These are phyloP conservation scores for Lentinula sp. DNA, from an alignment of 768 basidiomycete species.

Conservation along the genomic window DNA sequence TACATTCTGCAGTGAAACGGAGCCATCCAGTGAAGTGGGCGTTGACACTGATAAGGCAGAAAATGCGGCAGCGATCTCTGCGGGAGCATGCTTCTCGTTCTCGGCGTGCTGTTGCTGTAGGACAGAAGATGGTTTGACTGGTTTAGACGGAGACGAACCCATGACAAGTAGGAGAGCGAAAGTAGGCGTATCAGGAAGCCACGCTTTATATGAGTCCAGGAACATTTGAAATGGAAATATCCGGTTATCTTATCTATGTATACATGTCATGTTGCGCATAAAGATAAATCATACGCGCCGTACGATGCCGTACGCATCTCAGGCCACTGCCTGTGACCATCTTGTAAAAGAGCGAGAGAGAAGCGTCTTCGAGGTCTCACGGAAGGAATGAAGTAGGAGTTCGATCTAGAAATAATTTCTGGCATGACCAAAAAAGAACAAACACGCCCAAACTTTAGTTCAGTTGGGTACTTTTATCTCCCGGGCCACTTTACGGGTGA, in stretches of 20 bases:
- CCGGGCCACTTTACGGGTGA: conserved; percentile 5
- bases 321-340: no score
- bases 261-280: neutral
- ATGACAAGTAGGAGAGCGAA: neutral
- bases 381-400: no score
- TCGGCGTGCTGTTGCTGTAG: neutral
- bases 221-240: neutral
- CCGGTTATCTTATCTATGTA: neutral
- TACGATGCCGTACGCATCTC: no score
- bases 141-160: conserved; percentile 2
- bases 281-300: no score
- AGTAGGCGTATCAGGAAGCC: neutral
- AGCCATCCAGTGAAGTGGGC: conserved; percentile 52
- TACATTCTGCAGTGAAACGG: conserved; percentile 53
- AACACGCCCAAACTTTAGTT: no score
- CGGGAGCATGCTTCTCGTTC: neutral
- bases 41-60: conserved; percentile 23
- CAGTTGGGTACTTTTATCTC: neutral
- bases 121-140: neutral
- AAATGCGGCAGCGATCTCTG: conserved; percentile 17
- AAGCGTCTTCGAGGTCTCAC: no score
- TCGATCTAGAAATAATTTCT: no score
- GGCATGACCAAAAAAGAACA: no score
- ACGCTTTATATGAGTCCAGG: neutral
- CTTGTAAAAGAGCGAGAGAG: no score